Percentiles rank a stretch among this genome's conserved stretches.
phyloP scores from a whole-genome alignment of 2,329 filamentous ascomycete species.

The Botrytis cinerea region DNA sequence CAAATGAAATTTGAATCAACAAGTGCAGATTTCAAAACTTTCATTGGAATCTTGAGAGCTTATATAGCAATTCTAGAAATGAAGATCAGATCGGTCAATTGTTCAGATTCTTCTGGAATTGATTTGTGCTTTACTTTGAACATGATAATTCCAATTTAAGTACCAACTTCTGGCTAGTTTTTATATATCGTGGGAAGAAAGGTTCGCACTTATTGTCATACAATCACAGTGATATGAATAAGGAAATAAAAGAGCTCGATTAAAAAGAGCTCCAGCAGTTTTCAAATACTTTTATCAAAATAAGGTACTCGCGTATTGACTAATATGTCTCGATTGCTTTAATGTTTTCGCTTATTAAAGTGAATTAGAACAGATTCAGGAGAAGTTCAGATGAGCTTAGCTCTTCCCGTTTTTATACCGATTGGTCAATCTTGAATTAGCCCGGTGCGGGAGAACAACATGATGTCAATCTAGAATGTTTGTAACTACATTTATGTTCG shows the following conservation, averaged over 20 bases:
- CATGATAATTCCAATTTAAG: no score
- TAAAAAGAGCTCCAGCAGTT: background rate
- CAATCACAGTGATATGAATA: background rate
- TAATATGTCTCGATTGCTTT: background rate
- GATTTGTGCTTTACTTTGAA: no score
- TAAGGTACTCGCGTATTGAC: background rate
- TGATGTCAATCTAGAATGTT: background rate
- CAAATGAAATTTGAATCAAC: no score
- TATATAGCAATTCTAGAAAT: no score
- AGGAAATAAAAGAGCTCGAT: background rate
- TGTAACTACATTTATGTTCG: background rate
- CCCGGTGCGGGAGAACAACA: background rate
- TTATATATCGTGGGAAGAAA: no score
- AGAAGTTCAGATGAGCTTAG: background rate
- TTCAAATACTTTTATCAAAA: background rate
- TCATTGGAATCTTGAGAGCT: no score
- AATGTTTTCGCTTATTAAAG: background rate
- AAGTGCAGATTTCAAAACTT: no score
- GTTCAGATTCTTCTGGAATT: no score
- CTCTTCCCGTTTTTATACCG: background rate
- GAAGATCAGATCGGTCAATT: no score
- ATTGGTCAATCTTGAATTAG: background rate
- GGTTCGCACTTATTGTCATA: background rate
- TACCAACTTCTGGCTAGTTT: no score
- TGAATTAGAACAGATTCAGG: background rate